Base-by-base conservation (phyloP, 345 rosid genomes). In the Gossypium longicalyx region DNA sequence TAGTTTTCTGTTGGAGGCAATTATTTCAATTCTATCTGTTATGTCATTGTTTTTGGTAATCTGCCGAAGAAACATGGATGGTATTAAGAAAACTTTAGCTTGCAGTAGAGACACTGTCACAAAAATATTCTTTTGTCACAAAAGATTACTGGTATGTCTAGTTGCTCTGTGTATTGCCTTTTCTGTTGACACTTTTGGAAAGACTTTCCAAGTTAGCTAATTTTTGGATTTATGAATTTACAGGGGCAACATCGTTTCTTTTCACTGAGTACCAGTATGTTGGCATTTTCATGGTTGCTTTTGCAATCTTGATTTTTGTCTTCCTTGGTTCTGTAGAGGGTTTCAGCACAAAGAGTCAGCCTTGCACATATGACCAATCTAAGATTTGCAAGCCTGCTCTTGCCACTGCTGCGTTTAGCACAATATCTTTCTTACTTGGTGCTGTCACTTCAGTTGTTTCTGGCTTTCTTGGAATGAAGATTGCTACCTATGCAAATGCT, bases 371-470 rank as follows among this genome's bases (percentile, higher is more conserved):
- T 72, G 89, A 90, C 43, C 62, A 63, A 53, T 64, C 67, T 23
- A 88, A 5, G 41, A 5, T 34, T 34, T 34, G 41, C 41, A 34
- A 34, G 41, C 41, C 41, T 34, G 41, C 41, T 73, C 89, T 90
- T 61, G 94, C 90, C 72, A 89, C 91, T 72, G 91, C 91, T 74
- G 78, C 73, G 63, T 90, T 90, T 80, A 88, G 94, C 87, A 90
- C 92, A 27, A 38, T 87, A 70, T 70, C 94, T 69, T 90, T 88
- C 76, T 70, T 88, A 83, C 90, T 90, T 9, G 94, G 94, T 23
- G 92, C 81, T 63, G 10, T 92, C 41, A 34, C 41, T 34, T 34
- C 41, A 34, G 41, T 34, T 34, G 41, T 34, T 34, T 34, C 41
- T 34, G 41, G 41, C 41, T 34, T 34, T 34, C 7, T 34, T 34